Evolutionary conservation across 2,329 filamentous ascomycete species (phyloP).

Genomic region (Penicillium sp.): DNA sequence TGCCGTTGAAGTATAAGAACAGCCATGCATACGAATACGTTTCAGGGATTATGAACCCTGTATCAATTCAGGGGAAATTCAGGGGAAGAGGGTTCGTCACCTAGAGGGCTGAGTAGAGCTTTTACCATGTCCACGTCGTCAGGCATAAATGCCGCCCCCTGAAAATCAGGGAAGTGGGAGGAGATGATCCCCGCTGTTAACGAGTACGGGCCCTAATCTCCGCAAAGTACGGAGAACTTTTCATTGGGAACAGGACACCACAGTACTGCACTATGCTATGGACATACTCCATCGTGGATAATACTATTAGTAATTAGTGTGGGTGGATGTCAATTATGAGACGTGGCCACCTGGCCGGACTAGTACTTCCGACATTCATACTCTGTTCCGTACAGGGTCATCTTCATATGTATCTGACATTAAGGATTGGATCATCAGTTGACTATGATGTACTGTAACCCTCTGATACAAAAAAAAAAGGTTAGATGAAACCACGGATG

Average conservation of each 20-base stretch:
- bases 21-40: neutral
- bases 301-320: neutral
- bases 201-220: constrained; percentile 13
- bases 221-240: neutral
- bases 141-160: constrained; percentile 20
- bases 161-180: constrained; percentile 14
- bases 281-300: neutral
- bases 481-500: neutral
- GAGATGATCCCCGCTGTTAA: constrained; percentile 17
- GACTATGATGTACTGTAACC: neutral
- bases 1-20: neutral
- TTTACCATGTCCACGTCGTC: constrained; percentile 1
- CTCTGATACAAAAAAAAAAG: neutral
- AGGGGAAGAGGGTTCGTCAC: neutral
- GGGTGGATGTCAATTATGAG: neutral
- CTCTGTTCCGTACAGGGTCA: neutral
- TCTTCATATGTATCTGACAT: neutral
- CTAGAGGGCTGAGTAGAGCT: neutral
- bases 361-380: neutral
- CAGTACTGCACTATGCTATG: neutral
- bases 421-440: neutral
- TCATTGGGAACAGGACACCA: neutral
- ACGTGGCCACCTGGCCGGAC: neutral
- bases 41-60: too few species aligned
- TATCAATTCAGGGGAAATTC: too few species aligned